A percentile compares a stretch with the other conserved stretches of the same genome.
These are phyloP conservation scores for Amesomyces nigricolor DNA, from an alignment of 2,329 filamentous ascomycete genomes.

Conservation along the genomic window DNA sequence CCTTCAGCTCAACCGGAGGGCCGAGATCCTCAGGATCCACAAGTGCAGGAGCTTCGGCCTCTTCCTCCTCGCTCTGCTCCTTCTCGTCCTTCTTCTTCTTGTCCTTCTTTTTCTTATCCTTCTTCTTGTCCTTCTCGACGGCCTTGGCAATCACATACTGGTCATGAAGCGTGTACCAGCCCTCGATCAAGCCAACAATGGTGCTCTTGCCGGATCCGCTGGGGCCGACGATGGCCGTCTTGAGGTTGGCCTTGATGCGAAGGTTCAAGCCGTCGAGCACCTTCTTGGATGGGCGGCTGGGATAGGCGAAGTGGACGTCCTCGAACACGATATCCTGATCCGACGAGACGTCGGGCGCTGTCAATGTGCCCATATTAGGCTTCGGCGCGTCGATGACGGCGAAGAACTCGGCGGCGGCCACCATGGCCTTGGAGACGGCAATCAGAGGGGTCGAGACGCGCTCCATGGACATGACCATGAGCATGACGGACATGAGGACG, in stretches of 20 bases:
- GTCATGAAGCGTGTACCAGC: slow-evolving; percentile 62
- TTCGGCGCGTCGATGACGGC: slow-evolving; percentile 46
- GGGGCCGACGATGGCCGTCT: slow-evolving; percentile 68
- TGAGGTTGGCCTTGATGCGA: slow-evolving; percentile 56
- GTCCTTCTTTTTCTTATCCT: slow-evolving; percentile 30
- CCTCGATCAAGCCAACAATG: slow-evolving; percentile 63
- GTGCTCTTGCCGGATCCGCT: slow-evolving; percentile 72
- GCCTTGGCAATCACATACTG: slow-evolving; percentile 48
- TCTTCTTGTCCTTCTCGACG: slow-evolving; percentile 42
- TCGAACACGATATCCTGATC: slow-evolving; percentile 54
- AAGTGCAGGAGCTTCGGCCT: slow-evolving; percentile 30
- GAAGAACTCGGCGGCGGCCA: slow-evolving; percentile 54
- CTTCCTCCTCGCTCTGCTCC: slow-evolving; percentile 25
- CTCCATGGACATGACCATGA: slow-evolving; percentile 52
- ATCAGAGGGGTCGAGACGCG: slow-evolving; percentile 53
- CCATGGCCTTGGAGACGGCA: slow-evolving; percentile 52
- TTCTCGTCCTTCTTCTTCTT: slow-evolving; percentile 25
- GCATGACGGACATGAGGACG: slow-evolving; percentile 53
- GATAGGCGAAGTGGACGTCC: slow-evolving; percentile 68
- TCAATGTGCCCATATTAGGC: slow-evolving; percentile 37
- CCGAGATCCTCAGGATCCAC: slow-evolving; percentile 28
- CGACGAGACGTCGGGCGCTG: slow-evolving; percentile 44
- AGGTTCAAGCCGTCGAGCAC: slow-evolving; percentile 57
- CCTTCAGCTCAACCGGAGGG: slow-evolving; percentile 43
- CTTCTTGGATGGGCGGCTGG: slow-evolving; percentile 57